Conservation (phyloP, 2,329 filamentous ascomycete species). For the Raffaelea ambrosiae region DNA sequence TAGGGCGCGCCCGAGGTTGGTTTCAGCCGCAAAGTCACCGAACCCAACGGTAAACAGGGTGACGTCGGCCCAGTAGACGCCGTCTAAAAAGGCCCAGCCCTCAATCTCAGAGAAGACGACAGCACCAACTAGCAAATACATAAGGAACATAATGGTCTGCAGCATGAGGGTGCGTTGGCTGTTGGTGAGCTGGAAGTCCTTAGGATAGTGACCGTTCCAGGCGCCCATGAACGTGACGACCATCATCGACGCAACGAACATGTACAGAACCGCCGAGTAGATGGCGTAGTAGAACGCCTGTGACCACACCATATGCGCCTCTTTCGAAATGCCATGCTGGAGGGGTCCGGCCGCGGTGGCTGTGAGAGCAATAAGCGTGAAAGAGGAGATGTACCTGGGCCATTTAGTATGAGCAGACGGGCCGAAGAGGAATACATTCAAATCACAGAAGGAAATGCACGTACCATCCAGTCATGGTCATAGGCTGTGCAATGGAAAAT, state of each 20-base stretch:
- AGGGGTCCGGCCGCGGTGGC: conserved; percentile 57
- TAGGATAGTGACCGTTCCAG: conserved; percentile 57
- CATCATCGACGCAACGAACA: conserved; percentile 68
- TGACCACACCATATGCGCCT: conserved; percentile 53
- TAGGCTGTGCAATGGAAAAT: conserved; percentile 73
- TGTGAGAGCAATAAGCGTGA: conserved; percentile 58
- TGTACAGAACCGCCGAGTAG: conserved; percentile 71
- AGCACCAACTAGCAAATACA: conserved; percentile 72
- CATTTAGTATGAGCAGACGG: conserved; percentile 25
- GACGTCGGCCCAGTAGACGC: conserved; percentile 71
- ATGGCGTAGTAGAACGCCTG: conserved; percentile 85
- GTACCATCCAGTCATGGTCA: conserved; percentile 76
- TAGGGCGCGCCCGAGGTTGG: conserved; percentile 55
- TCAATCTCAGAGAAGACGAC: conserved; percentile 67
- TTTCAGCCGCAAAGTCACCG: conserved; percentile 42
- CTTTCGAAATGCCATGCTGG: conserved; percentile 21
- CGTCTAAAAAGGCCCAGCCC: conserved; percentile 67
- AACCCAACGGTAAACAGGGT: conserved; percentile 58
- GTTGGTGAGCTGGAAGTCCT: conserved; percentile 69
- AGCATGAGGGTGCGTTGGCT: conserved; percentile 83
- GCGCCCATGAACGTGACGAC: conserved; percentile 75
- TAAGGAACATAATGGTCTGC: conserved; percentile 78
- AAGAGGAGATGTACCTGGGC: conserved; percentile 44
- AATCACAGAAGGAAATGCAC: conserved; percentile 9
- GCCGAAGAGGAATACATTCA: conserved; percentile 12